phyloP scores from a whole-genome alignment of 1,139 yeast genomes.

The Geotrichum siamense region DNA sequence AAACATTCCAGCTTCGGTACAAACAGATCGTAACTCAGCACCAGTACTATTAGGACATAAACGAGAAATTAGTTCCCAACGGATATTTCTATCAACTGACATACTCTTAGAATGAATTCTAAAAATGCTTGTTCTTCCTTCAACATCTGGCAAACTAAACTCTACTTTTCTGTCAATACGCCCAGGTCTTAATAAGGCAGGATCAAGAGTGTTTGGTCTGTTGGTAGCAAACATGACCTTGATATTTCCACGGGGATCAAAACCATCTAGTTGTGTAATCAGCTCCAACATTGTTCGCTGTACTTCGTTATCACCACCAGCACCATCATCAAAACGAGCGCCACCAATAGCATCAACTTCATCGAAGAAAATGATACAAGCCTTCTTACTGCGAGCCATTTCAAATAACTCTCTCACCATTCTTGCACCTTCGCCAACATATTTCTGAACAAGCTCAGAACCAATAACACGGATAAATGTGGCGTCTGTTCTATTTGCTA shows the following conservation, averaged over 20 bases:
- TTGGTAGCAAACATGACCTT: constrained; percentile 99
- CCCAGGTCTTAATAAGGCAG: constrained; percentile 95
- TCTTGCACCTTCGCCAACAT: constrained; percentile 98
- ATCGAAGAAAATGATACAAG: constrained; percentile 92
- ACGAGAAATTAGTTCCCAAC: constrained; percentile 97
- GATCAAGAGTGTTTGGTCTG: constrained; percentile 95
- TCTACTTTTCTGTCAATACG: constrained; percentile 98
- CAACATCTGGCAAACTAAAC: constrained; percentile 90
- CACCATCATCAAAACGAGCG: constrained; percentile 97
- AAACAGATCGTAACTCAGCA: constrained; percentile 92
- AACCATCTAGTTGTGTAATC: constrained; percentile 94
- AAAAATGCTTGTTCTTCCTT: constrained; percentile 95
- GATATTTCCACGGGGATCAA: constrained; percentile 96
- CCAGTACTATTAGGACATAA: constrained; percentile 98
- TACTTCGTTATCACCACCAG: constrained; percentile 98
- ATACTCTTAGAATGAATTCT: constrained; percentile 92
- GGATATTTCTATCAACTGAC: constrained; percentile 94
- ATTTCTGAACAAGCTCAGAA: constrained; percentile 93
- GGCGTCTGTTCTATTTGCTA: constrained; percentile 97
- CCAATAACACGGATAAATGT: constrained; percentile 97
- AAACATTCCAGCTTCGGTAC: constrained; percentile 99
- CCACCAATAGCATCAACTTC: constrained; percentile 99
- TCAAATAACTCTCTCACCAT: constrained; percentile 98
- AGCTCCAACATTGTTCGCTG: constrained; percentile 98
- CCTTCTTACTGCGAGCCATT: constrained; percentile 97